phyloP scores from a whole-genome alignment of 345 rosid genomes.

The Excoecaria cochinchinensis region DNA sequence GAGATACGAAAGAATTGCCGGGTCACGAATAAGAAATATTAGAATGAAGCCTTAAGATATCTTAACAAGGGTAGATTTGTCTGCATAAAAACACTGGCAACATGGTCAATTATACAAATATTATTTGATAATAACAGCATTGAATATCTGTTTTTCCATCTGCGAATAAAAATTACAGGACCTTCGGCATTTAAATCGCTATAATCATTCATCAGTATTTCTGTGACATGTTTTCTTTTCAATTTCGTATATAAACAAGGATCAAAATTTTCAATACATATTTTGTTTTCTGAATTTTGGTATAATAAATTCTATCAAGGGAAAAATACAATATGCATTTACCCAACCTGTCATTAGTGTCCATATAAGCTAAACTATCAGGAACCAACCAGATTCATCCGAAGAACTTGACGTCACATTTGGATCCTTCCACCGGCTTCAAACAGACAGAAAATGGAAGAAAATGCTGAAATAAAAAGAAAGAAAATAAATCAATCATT shows the following conservation, averaged over 20 bases:
- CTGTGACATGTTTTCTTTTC: slow-evolving; percentile 10
- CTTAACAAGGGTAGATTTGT: slow-evolving; percentile 7
- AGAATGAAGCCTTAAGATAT: slow-evolving; percentile 7
- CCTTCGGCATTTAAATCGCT: background rate
- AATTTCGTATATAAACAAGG: slow-evolving; percentile 14
- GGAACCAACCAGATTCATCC: slow-evolving; percentile 24
- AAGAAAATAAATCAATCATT: background rate
- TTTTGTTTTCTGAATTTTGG: slow-evolving; percentile 17
- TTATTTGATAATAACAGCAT: slow-evolving; percentile 21
- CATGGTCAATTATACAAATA: background rate
- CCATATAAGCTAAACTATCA: slow-evolving; percentile 15
- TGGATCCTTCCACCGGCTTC: slow-evolving; percentile 35
- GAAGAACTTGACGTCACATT: slow-evolving; percentile 27
- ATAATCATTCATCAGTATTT: background rate
- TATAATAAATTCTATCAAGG: slow-evolving; percentile 6
- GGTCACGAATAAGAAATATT: slow-evolving; percentile 29
- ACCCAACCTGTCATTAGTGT: slow-evolving; percentile 47
- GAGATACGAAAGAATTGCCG: slow-evolving; percentile 62
- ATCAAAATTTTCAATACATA: slow-evolving; percentile 22
- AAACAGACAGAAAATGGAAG: slow-evolving; percentile 17
- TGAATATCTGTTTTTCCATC: slow-evolving; percentile 22
- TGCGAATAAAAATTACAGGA: slow-evolving; percentile 28
- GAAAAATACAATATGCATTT: slow-evolving; percentile 22
- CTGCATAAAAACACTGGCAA: slow-evolving; percentile 5
- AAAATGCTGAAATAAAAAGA: slow-evolving; percentile 7